Evolutionary conservation across 148 eudicot genomes (phyloP).

Genomic region (Vaccinium corymbosum): DNA sequence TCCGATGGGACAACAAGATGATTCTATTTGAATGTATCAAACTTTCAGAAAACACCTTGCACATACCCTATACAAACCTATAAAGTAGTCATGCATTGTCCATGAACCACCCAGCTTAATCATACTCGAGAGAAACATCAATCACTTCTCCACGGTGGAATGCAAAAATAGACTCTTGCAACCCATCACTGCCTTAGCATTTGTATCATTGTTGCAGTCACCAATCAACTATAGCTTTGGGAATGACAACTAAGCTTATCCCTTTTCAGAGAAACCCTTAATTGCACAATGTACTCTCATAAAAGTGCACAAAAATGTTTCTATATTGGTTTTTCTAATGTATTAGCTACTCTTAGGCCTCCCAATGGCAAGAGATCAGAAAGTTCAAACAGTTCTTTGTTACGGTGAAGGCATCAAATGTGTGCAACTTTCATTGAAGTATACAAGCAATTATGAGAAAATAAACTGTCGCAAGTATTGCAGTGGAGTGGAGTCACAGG

Average conservation of each 20-base stretch:
- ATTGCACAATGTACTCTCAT: background rate
- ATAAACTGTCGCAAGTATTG: background rate
- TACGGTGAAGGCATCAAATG: background rate
- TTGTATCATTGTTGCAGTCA: background rate
- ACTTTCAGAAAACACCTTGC: background rate
- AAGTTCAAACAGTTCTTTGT: background rate
- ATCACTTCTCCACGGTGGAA: background rate
- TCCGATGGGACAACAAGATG: background rate
- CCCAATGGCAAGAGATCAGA: background rate
- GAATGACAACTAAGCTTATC: background rate
- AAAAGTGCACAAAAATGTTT: background rate
- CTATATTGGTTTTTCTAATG: background rate
- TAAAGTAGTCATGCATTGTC: background rate
- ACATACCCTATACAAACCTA: background rate
- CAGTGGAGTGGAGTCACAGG: background rate
- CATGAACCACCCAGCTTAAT: background rate
- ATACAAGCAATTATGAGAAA: background rate
- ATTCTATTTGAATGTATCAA: background rate
- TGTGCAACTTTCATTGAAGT: background rate
- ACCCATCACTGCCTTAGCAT: background rate
- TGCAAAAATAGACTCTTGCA: background rate
- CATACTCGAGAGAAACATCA: background rate
- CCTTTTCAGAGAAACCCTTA: background rate
- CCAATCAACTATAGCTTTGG: background rate
- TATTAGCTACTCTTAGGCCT: background rate